Percentiles rank a stretch among this genome's conserved stretches.
These are phyloP conservation scores for Afroboletus lepidellus DNA, from an alignment of 1,284 basidiomycete species.

Conservation along the genomic window DNA sequence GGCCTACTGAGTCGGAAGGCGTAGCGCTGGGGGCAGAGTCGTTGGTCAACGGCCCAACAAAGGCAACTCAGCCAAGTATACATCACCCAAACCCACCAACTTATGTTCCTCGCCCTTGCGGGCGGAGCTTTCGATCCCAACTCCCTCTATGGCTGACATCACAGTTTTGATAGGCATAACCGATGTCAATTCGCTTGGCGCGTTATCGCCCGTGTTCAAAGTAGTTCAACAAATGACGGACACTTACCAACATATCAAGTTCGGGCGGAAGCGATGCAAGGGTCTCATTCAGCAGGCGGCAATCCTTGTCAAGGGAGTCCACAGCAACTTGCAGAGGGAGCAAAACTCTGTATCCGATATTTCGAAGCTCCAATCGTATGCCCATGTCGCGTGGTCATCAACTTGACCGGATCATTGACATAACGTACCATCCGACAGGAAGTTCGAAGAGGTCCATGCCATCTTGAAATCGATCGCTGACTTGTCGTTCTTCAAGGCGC, in stretches of 20 bases:
- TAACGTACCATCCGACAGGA: neutral
- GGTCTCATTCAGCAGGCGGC: neutral
- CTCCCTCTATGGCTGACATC: no score
- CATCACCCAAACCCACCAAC: no score
- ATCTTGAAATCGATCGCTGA: constrained; percentile 1
- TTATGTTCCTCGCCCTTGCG: no score
- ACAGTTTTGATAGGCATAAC: neutral
- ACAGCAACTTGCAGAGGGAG: neutral
- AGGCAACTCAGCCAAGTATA: no score
- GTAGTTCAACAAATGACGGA: neutral
- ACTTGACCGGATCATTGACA: neutral
- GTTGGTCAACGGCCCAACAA: no score
- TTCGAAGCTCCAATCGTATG: neutral
- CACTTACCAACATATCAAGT: neutral
- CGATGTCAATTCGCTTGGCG: neutral
- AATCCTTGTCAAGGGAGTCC: neutral
- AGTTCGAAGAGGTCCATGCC: neutral
- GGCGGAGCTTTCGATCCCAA: no score
- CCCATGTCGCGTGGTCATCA: neutral
- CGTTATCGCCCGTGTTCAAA: neutral
- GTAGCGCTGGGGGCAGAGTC: no score
- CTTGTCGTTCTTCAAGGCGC: constrained; percentile 5
- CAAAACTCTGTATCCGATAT: neutral
- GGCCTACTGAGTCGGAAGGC: no score
- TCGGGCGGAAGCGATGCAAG: constrained; percentile 1